phyloP scores from a whole-genome alignment of 495 filamentous ascomycete genomes.

The Xylaria nigripes region DNA sequence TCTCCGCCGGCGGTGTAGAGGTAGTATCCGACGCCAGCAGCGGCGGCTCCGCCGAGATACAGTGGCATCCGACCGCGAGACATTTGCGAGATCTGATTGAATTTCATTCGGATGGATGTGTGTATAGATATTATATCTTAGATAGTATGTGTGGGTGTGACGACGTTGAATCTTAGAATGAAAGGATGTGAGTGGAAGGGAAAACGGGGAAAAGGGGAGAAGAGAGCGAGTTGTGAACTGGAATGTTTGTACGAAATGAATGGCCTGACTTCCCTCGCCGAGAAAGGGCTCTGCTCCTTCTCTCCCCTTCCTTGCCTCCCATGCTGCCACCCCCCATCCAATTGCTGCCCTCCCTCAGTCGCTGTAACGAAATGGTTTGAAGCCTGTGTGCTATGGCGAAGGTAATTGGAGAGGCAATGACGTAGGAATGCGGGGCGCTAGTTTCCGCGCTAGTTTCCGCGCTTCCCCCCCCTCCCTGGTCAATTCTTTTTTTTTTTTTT shows the following conservation, averaged over 20 bases:
- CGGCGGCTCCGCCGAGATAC: conserved; percentile 54
- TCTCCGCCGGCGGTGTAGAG: conserved; percentile 80
- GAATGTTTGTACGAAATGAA: conserved; percentile 7
- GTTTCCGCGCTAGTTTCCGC: not conserved
- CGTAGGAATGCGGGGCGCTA: not conserved
- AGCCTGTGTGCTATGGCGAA: not conserved
- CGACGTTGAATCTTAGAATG: not conserved
- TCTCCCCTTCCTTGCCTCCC: not conserved
- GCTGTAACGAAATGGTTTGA: not conserved
- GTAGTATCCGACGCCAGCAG: conserved; percentile 76
- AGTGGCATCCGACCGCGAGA: conserved; percentile 48
- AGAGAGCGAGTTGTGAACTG: conserved; percentile 4
- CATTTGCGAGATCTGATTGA: conserved; percentile 24
- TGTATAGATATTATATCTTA: not conserved
- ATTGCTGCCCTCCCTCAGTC: not conserved
- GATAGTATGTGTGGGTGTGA: not conserved
- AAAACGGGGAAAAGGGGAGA: not conserved
- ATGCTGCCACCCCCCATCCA: not conserved
- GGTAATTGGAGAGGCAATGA: not conserved
- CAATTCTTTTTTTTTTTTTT: no score
- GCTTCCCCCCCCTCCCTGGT: not conserved
- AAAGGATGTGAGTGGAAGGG: not conserved
- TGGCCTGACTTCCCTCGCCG: conserved; percentile 2
- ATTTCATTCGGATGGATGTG: not conserved
- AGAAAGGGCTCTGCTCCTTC: not conserved